Base-by-base conservation (phyloP, 2,329 filamentous ascomycete species). In the Cylindrodendrum hubeiense region DNA sequence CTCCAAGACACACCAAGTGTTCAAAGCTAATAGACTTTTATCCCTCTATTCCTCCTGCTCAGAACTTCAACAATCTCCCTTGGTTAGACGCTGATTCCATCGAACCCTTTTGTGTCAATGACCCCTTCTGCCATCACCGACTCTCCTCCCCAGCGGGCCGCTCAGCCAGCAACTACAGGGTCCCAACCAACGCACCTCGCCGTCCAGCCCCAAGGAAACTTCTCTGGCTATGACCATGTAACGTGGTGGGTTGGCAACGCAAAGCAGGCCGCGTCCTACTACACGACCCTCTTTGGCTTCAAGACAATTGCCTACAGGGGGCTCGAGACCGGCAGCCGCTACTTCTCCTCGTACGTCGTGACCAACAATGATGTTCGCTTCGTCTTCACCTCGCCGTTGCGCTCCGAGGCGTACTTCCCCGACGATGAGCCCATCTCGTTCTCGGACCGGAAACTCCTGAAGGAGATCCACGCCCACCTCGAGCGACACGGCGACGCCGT, bases 231-330 rank as follows among this genome's bases (percentile, higher is more conserved):
- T 79, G 93, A 97, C 81, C 93, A 97, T 80, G 89, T 97, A 61
- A 95, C 94, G 72, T 98, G 95, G 95, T 97, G 94, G 84, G 95
- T 98, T 30, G 94, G 95, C 77, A 98, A 98, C 78, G 95, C 95
- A 74, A 98, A 98, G 83, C 95, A 98, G 84, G 93, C 94, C 3
- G 95, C 95, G 41, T 88, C 91, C 15, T 98, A 93, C 83, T 98
- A 97, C 82, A 91, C 91, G 71, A 91, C 89, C 12, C 92, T 94
- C 71, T 94, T 98, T 84, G 95, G 94, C 60, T 97, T 98, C 84
- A 85, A 88, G 75, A 89, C 88, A 21, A 81, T 97, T 62, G 95
- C 95, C 67, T 97, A 97, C 80, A 88, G 88, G 43, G 95, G 95
- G 5, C 89, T 98, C 5, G 95, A 98, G 80, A 98, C 95, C 1